Evolutionary conservation across 257 asterid genomes (phyloP), one percentile per base, ranked within the genome.

Genomic region (Cruciata laevipes): DNA sequence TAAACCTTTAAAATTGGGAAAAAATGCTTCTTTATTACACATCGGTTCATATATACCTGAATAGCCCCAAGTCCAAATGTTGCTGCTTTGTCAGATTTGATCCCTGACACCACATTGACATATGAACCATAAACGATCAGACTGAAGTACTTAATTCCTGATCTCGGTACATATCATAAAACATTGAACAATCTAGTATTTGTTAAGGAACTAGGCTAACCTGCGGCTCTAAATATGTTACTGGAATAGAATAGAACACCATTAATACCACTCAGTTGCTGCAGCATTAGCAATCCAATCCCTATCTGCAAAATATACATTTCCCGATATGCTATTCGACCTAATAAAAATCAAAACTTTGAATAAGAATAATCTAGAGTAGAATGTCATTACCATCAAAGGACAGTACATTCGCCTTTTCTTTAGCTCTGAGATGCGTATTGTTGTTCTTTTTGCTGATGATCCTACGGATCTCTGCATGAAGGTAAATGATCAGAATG

Each of bases 211-310:
- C 33, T 59, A 66, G 64, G 69, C 82, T 74, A 57, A 84, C 98
- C 95, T 31, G 98, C 98, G 63, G 95, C 78, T 58, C 71, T 74
- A 63, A 87, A 91, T 70, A 91, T 89, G 82, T 85, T 84, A 71
- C 96, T 91, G 70, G 98, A 91, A 75, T 91, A 89, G 73, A 89
- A 89, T 53, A 91, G 80, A 69, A 89, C 87, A 14, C 98, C 96
- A 62, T 91, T 91, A 68, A 87, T 75, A 35, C 98, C 98, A 71
- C 87, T 83, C 69, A 87, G 85, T 79, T 91, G 98, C 80, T 91
- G 98, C 72, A 91, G 87, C 75, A 86, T 71, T 52, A 91, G 88
- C 47, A 89, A 76, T 79, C 95, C 96, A 67, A 89, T 85, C 77
- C 98, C 98, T 5, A 91, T 73, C 96, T 90, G 84, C 73, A 65